Evolutionary conservation across 106 monocot genomes (phyloP), one percentile per base, ranked within the genome.

Genomic region (Dioscorea alata): DNA sequence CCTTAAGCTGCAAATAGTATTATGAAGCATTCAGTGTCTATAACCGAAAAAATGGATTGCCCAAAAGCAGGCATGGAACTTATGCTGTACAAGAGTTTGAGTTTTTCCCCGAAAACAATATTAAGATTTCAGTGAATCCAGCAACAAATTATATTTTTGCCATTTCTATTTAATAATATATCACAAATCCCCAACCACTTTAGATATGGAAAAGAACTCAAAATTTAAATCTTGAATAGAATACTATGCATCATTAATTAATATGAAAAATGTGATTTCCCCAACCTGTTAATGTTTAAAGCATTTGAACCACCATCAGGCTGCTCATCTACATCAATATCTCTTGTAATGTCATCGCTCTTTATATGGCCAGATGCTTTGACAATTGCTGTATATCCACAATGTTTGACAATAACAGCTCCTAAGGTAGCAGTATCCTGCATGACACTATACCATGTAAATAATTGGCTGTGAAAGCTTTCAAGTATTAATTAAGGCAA

Each of bases 261-360:
- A 54, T 54, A 14, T 15, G 8, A 54, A 51, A 54, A 54, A 54
- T 15, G 54, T 8, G 5, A 61, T 21, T 23, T 61, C 22, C 50
- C 33, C 35, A 76, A 97, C 92, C 96, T 97, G 82, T 92, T 97
- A 23, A 89, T 71, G 63, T 92, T 97, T 61, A 92, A 78, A 42
- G 92, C 82, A 84, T 86, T 82, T 31, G 92, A 80, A 78, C 96
- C 96, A 71, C 96, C 96, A 79, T 92, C 86, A 66, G 80, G 91
- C 35, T 83, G 86, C 42, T 97, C 92, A 54, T 81, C 81, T 50
- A 92, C 68, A 50, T 82, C 78, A 70, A 87, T 61, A 7, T 65
- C 48, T 49, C 49, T 60, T 7, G 50, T 66, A 64, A 59, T 23
- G 22, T 70, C 65, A 57, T 17, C 70, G 22, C 67, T 49, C 18